phyloP scores from a whole-genome alignment of 2,329 filamentous ascomycete species.

The Zymoseptoria pseudotritici region DNA sequence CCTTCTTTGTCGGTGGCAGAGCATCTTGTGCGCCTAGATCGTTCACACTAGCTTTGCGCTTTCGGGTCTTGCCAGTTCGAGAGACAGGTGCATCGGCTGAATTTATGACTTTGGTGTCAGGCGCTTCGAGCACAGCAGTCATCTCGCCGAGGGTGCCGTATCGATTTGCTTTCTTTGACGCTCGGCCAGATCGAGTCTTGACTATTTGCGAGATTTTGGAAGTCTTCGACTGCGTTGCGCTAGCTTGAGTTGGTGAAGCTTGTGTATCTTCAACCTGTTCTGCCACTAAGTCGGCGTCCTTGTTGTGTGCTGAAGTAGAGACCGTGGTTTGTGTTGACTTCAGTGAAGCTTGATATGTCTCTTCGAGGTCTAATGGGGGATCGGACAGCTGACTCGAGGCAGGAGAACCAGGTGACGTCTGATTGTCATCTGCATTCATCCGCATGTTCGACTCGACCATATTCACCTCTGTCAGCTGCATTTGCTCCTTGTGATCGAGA shows the following conservation, averaged over 20 bases:
- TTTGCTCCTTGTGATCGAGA: neutral
- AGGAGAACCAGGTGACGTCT: neutral
- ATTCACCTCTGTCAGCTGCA: neutral
- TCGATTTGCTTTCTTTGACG: neutral
- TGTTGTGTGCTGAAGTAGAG: neutral
- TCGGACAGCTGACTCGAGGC: neutral
- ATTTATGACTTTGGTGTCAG: neutral
- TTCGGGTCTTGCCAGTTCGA: neutral
- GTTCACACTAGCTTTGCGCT: neutral
- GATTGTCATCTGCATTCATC: neutral
- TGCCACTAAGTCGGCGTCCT: neutral
- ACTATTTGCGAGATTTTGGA: neutral
- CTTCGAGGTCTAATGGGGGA: neutral
- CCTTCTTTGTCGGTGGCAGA: neutral
- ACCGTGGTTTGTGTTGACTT: neutral
- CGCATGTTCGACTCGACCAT: neutral
- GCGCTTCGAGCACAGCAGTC: neutral
- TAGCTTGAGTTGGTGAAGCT: neutral
- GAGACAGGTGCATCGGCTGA: neutral
- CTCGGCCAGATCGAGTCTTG: neutral
- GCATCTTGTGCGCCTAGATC: neutral
- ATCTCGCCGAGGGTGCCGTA: neutral
- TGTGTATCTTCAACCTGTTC: neutral
- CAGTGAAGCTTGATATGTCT: neutral
- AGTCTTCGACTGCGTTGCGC: neutral